These are phyloP conservation scores for Trametes meyenii DNA, from an alignment of 768 basidiomycete genomes.

Conservation along the genomic window DNA sequence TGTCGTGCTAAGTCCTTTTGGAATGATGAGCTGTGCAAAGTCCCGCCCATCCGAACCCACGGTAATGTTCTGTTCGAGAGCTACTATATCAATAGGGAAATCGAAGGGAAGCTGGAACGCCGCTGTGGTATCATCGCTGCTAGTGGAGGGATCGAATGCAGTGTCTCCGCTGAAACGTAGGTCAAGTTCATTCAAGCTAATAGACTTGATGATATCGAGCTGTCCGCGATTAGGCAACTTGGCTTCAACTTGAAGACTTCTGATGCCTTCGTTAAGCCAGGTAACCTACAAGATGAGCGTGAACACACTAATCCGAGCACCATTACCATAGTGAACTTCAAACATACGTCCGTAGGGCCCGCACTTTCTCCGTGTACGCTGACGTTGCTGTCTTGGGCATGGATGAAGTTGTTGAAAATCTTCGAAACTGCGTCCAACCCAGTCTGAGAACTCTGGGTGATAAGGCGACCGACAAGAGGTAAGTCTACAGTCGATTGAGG, in stretches of 20 bases:
- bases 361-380: slow-evolving; percentile 61
- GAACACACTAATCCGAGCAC: background rate
- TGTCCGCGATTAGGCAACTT: slow-evolving; percentile 65
- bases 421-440: slow-evolving; percentile 62
- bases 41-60: slow-evolving; percentile 52
- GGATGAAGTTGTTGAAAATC: slow-evolving; percentile 74
- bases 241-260: slow-evolving; percentile 58
- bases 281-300: slow-evolving; percentile 46
- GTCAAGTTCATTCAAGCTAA: slow-evolving; percentile 59
- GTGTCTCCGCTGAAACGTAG: slow-evolving; percentile 60
- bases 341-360: slow-evolving; percentile 53
- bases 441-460: slow-evolving; percentile 56
- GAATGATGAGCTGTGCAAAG: slow-evolving; percentile 64
- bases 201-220: slow-evolving; percentile 64
- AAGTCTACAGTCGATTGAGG: slow-evolving; percentile 56
- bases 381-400: slow-evolving; percentile 63
- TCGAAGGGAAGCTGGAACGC: slow-evolving; percentile 69
- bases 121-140: slow-evolving; percentile 61
- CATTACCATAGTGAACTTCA: slow-evolving; percentile 20
- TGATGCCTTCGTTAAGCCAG: slow-evolving; percentile 75
- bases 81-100: slow-evolving; percentile 69
- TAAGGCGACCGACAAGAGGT: slow-evolving; percentile 60
- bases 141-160: slow-evolving; percentile 59
- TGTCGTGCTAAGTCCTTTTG: slow-evolving; percentile 57
- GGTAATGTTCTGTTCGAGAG: slow-evolving; percentile 61